Conservation (phyloP, 495 filamentous ascomycete species). For the Aspergillus asperescens region DNA sequence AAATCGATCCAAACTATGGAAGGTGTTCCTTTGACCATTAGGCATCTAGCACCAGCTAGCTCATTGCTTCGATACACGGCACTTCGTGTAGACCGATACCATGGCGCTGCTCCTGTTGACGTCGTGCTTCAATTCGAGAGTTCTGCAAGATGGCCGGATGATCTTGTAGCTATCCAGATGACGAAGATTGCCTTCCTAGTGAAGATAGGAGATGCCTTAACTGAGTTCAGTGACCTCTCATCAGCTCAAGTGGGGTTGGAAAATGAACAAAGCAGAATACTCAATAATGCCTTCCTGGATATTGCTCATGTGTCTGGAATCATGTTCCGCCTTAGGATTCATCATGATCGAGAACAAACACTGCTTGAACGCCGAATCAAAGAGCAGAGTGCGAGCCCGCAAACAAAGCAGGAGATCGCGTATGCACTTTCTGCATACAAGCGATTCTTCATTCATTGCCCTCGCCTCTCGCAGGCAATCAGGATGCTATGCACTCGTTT, state of each 20-base stretch:
- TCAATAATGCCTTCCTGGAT: slow-evolving; percentile 82
- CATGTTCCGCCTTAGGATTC: slow-evolving; percentile 51
- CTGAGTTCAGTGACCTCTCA: slow-evolving; percentile 46
- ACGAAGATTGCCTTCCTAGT: slow-evolving; percentile 90
- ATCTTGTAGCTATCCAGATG: slow-evolving; percentile 80
- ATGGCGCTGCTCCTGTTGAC: slow-evolving; percentile 48
- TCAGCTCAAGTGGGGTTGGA: slow-evolving; percentile 72
- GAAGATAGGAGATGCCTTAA: slow-evolving; percentile 68
- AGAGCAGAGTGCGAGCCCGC: slow-evolving; percentile 58
- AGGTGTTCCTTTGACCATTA: slow-evolving; percentile 71
- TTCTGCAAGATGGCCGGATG: slow-evolving; percentile 90
- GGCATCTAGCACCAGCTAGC: slow-evolving; percentile 67
- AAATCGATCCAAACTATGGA: slow-evolving; percentile 69
- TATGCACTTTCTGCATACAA: slow-evolving; percentile 65
- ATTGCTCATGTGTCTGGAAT: slow-evolving; percentile 65
- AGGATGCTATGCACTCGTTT: slow-evolving; percentile 73
- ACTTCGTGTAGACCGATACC: slow-evolving; percentile 36
- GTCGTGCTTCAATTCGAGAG: slow-evolving; percentile 87
- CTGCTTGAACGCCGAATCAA: slow-evolving; percentile 75
- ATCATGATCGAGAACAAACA: slow-evolving; percentile 76
- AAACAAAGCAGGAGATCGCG: slow-evolving; percentile 59
- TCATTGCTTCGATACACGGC: slow-evolving; percentile 71
- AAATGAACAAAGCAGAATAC: slow-evolving; percentile 56
- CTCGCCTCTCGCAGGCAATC: slow-evolving; percentile 75
- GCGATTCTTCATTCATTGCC: slow-evolving; percentile 61